Base-by-base conservation (phyloP, 345 rosid genomes). In the Stellera chamaejasme region DNA sequence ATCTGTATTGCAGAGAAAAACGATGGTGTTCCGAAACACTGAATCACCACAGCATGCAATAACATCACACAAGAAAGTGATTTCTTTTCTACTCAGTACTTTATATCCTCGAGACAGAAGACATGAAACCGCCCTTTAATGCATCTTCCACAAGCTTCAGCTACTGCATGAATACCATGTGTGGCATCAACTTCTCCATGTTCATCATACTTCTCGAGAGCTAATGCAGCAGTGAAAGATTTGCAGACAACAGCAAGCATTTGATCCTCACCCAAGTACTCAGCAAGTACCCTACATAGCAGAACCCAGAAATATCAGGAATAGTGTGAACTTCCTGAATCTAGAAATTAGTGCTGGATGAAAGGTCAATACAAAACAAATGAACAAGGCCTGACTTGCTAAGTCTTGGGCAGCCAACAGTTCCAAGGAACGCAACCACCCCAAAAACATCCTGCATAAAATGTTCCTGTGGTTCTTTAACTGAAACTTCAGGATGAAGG, bases 221-320 rank as follows among this genome's bases (percentile, higher is more conserved):
- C 54, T 56, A 42, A 10, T 13, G 69, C 78, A 11, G 69, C 65
- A 54, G 59, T 63, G 58, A 54, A 60, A 5, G 93, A 71, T 67
- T 69, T 78, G 59, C 83, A 82, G 13, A 83, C 88, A 48, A 83
- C 53, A 19, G 85, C 85, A 2, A 85, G 78, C 94, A 83, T 75
- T 58, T 69, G 76, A 60, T 78, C 88, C 75, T 85, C 73, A 13
- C 88, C 90, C 64, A 82, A 63, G 64, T 69, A 83, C 66, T 72
- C 83, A 5, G 83, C 79, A 51, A 88, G 63, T 36, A 76, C 71
- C 68, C 93, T 88, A 55, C 58, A 57, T 46, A 26, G 25, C 45
- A 45, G 11, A 57, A 56, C 50, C 11, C 44, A 48, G 23, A 25
- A 32, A 23, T 49, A 53, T 11, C 23, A 27, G 10, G 11, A 61